A percentile compares a stretch with the other conserved stretches of the same genome.
These are phyloP conservation scores for Vigna trinervia DNA, from an alignment of 306 rosid species.

Conservation along the genomic window DNA sequence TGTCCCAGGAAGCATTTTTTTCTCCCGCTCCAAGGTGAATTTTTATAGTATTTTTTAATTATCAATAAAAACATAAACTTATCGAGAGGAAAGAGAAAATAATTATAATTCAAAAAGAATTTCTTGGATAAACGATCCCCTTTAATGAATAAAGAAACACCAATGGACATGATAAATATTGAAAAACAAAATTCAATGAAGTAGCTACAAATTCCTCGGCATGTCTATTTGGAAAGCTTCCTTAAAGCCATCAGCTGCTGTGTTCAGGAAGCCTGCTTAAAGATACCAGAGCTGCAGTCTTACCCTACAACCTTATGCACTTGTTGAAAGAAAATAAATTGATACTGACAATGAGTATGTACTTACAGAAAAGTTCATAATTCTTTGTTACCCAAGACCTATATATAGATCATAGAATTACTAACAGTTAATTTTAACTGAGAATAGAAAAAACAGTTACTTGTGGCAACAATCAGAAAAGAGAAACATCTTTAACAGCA, in stretches of 20 bases:
- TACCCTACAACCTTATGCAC: background rate
- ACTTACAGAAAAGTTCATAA: too few relatives aligned
- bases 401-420: too few relatives aligned
- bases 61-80: background rate
- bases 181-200: background rate
- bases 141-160: slow-evolving; percentile 25
- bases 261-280: background rate
- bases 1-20: slow-evolving; percentile 96
- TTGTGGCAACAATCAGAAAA: too few relatives aligned
- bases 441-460: too few relatives aligned
- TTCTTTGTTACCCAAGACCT: too few relatives aligned
- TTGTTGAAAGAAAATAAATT: too few relatives aligned
- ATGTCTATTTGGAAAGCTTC: slow-evolving; percentile 30
- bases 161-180: background rate
- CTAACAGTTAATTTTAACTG: too few relatives aligned
- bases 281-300: background rate
- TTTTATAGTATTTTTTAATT: background rate
- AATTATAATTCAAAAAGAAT: slow-evolving; percentile 11
- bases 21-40: slow-evolving; percentile 93
- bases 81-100: slow-evolving; percentile 33
- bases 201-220: background rate
- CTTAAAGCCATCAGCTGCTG: slow-evolving; percentile 11
- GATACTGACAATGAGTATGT: too few relatives aligned
- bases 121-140: slow-evolving; percentile 22
- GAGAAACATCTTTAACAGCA: too few relatives aligned